Evolutionary conservation across 306 rosid genomes (phyloP).

Genomic region (Parietaria judaica): DNA sequence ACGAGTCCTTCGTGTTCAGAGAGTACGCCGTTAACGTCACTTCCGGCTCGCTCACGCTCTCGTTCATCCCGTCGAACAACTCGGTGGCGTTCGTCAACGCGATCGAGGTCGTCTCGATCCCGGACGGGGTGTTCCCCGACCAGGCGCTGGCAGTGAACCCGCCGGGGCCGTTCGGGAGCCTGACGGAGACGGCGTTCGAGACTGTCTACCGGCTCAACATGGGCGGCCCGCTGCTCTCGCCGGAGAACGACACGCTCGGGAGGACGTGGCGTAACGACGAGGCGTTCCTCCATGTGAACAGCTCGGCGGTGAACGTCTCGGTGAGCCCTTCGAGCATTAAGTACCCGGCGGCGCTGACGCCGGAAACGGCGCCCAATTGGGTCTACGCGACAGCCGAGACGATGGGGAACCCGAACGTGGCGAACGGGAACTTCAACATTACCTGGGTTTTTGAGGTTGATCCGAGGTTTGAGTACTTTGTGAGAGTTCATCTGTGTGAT

Average conservation of each 20-base stretch:
- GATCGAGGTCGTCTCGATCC: slow-evolving; percentile 86
- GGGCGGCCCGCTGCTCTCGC: slow-evolving; percentile 74
- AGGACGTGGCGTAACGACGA: slow-evolving; percentile 87
- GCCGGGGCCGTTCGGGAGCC: slow-evolving; percentile 44
- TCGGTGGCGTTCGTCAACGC: slow-evolving; percentile 79
- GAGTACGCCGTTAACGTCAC: slow-evolving; percentile 80
- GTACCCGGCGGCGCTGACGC: slow-evolving; percentile 44
- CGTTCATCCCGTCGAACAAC: slow-evolving; percentile 62
- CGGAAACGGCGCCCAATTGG: slow-evolving; percentile 78
- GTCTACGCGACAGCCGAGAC: slow-evolving; percentile 86
- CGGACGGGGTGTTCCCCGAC: slow-evolving; percentile 58
- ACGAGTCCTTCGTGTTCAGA: slow-evolving; percentile 63
- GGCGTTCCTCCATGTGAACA: slow-evolving; percentile 73
- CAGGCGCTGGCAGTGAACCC: slow-evolving; percentile 70
- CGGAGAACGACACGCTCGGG: slow-evolving; percentile 78
- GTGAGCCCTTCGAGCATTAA: slow-evolving; percentile 50
- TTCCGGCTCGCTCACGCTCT: slow-evolving; percentile 48
- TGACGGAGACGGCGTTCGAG: slow-evolving; percentile 59
- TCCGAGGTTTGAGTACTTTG: slow-evolving; percentile 55
- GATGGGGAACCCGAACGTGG: slow-evolving; percentile 60
- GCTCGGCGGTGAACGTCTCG: slow-evolving; percentile 54
- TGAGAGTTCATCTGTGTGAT: slow-evolving; percentile 83
- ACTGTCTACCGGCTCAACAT: slow-evolving; percentile 78
- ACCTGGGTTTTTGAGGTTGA: slow-evolving; percentile 84
- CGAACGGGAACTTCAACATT: slow-evolving; percentile 66